phyloP scores from a whole-genome alignment of 2,329 filamentous ascomycete species.

The Fonsecaea pugnacius region DNA sequence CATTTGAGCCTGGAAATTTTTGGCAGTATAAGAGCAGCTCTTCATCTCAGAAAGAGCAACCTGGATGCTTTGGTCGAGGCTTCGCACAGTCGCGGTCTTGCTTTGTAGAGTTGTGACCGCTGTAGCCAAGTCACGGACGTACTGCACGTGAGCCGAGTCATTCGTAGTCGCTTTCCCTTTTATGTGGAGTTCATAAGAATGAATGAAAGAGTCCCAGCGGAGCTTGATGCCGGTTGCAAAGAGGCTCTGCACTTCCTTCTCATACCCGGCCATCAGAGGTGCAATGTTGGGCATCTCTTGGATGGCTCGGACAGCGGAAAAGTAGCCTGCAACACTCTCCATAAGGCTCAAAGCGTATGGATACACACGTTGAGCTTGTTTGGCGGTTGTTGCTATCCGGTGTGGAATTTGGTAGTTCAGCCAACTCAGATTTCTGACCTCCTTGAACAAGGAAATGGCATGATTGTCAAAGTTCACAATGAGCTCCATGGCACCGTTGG shows the following conservation, averaged over 20 bases:
- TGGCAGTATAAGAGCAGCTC: constrained; percentile 78
- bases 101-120: constrained; percentile 85
- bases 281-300: constrained; percentile 83
- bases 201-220: constrained; percentile 97
- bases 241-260: constrained; percentile 83
- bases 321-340: constrained; percentile 94
- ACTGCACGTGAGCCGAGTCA: constrained; percentile 94
- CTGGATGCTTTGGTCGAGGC: constrained; percentile 79
- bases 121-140: constrained; percentile 88
- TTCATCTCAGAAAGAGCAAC: constrained; percentile 82
- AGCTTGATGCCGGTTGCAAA: constrained; percentile 86
- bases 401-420: constrained; percentile 93
- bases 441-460: constrained; percentile 97
- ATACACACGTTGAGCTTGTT: constrained; percentile 98
- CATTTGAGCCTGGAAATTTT: constrained; percentile 78
- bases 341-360: constrained; percentile 97
- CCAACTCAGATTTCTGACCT: constrained; percentile 95
- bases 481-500: constrained; percentile 84
- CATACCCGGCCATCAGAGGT: constrained; percentile 84
- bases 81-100: constrained; percentile 78
- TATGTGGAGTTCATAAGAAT: constrained; percentile 90
- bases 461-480: constrained; percentile 96
- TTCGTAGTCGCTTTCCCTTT: constrained; percentile 62
- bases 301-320: constrained; percentile 85
- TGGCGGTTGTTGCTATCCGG: constrained; percentile 91